Evolutionary conservation across 306 rosid genomes (phyloP), one percentile per base, ranked within the genome.

Genomic region (Malus orientalis): DNA sequence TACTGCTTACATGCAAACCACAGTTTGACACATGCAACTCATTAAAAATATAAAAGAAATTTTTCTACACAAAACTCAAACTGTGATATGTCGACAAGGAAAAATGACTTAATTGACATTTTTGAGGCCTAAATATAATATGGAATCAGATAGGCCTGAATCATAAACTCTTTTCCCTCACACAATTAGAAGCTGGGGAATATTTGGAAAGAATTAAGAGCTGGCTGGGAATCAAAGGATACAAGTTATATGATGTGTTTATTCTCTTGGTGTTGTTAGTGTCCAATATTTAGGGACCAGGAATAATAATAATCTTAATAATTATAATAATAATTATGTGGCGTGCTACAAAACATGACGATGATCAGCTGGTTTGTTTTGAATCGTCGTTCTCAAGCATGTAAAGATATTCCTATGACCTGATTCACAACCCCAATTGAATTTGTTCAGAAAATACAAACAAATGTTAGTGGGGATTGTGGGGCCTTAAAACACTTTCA

Each of bases 221-320:
- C 6, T 74, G 55, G 70, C 20, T 11, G 40, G 36, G 80, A 79
- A 82, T 78, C 44, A 74, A 45, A 49, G 14, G 58, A n/a, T 55
- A 23, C 19, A 61, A 67, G 15, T 77, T 69, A 76, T 71, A 36
- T 75, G 65, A 60, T 29, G 69, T 75, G 54, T 33, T 67, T 76
- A 75, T 83, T 75, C 81, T 76, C 59, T 66, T 29, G 40, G 67
- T 71, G 75, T 25, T 64, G 78, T 40, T 16, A 22, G 61, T 71
- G 78, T 53, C 66, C 69, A 66, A 64, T 32, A 29, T 33, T 71
- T 47, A 32, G 58, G 74, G 81, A 15, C 70, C 27, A 36, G 27
- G 62, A 66, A 57, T 76, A 70, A 13, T 74, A 74, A 44, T n/a
- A n/a, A 57, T 47, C 0, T 32, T 53, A 36, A 32, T 53, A 32